A percentile compares a stretch with the other conserved stretches of the same genome.
phyloP scores from a whole-genome alignment of 73 alveolate genomes.

The Symbiodinium natans region DNA sequence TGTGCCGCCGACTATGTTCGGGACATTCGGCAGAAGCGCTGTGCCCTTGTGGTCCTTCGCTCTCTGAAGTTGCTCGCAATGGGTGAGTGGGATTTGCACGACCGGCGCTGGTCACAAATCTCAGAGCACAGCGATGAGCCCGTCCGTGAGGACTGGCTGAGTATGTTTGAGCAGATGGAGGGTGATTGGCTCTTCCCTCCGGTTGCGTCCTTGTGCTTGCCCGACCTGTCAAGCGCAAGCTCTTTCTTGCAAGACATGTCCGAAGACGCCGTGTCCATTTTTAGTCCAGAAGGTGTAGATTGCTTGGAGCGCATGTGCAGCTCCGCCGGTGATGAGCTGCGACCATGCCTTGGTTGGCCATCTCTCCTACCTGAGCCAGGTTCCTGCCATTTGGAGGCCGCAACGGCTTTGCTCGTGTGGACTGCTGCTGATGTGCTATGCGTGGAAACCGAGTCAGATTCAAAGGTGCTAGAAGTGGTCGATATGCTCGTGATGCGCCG shows the following conservation, averaged over 20 bases:
- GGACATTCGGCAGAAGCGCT: constrained; percentile 75
- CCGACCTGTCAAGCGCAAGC: background rate
- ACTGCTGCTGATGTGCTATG: background rate
- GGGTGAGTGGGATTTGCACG: constrained; percentile 88
- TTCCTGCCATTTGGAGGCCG: constrained; percentile 23
- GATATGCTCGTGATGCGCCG: background rate
- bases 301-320: constrained; percentile 46
- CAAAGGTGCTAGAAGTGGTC: background rate
- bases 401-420: constrained; percentile 55
- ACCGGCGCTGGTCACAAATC: constrained; percentile 75
- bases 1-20: constrained; percentile 77
- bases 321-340: background rate
- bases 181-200: constrained; percentile 23
- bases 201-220: constrained; percentile 8
- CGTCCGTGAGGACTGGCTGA: constrained; percentile 50
- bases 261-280: constrained; percentile 41
- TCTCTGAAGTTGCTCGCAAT: constrained; percentile 61
- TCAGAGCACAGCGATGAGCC: constrained; percentile 93
- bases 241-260: constrained; percentile 4
- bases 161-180: constrained; percentile 43
- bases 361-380: background rate
- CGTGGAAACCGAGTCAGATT: background rate
- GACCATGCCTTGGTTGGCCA: constrained; percentile 81
- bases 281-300: constrained; percentile 3
- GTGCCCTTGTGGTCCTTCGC: constrained; percentile 66